These are phyloP conservation scores for Ascoidea tarda DNA, from an alignment of 805 yeast species.

Conservation along the genomic window DNA sequence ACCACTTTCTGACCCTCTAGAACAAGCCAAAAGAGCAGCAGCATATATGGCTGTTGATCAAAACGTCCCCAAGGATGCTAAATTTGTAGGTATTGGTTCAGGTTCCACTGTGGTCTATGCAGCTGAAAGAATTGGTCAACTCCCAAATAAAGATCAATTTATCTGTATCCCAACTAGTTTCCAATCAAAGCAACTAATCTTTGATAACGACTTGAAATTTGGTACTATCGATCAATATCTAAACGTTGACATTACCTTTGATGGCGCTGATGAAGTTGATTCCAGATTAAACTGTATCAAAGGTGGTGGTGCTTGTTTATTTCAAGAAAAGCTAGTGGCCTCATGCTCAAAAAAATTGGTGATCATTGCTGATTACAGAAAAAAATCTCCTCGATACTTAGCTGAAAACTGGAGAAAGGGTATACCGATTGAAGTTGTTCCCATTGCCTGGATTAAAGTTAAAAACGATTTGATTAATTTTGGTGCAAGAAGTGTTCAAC, in stretches of 20 bases:
- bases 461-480: slow-evolving; percentile 35
- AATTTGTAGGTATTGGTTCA: slow-evolving; percentile 85
- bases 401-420: slow-evolving; percentile 84
- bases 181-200: slow-evolving; percentile 78
- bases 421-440: slow-evolving; percentile 91
- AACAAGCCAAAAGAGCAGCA: slow-evolving; percentile 77
- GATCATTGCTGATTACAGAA: slow-evolving; percentile 86
- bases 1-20: slow-evolving; percentile 23
- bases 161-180: slow-evolving; percentile 93
- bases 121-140: slow-evolving; percentile 83
- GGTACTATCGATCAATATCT: slow-evolving; percentile 80
- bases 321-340: slow-evolving; percentile 93
- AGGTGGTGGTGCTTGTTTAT: slow-evolving; percentile 97
- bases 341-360: slow-evolving; percentile 62
- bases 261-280: slow-evolving; percentile 98
- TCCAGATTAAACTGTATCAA: slow-evolving; percentile 69
- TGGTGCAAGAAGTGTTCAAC: slow-evolving; percentile 48
- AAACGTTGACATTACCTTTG: slow-evolving; percentile 82
- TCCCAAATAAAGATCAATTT: slow-evolving; percentile 34
- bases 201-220: slow-evolving; percentile 63
- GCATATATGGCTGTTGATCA: slow-evolving; percentile 91
- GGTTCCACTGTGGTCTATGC: slow-evolving; percentile 97
- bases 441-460: slow-evolving; percentile 73
- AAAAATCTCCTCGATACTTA: slow-evolving; percentile 49
- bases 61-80: slow-evolving; percentile 53